Evolutionary conservation across 257 asterid species (phyloP), one percentile per base, ranked within the genome.

Genomic region (Gentiana macrophylla): DNA sequence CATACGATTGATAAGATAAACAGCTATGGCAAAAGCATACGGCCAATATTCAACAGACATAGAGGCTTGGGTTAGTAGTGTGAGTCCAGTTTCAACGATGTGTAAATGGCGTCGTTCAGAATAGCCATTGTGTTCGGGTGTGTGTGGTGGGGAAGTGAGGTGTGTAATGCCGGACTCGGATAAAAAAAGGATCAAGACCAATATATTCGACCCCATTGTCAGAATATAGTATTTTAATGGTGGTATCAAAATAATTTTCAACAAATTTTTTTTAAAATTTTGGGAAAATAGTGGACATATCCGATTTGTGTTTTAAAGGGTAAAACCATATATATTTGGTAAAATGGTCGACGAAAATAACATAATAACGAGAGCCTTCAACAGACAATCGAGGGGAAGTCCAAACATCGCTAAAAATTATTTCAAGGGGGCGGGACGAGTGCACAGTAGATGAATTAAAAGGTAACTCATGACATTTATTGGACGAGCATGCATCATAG

Each of bases 381-480:
- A 49, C 8, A 7, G 63, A 61, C 2, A 4, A 1, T 32, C 9
- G 4, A 0, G 34, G 15, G 8, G 52, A 6, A 0, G 55, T 45
- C 72, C 53, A 69, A 11, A 68, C 63, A 57, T 68, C 53, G 12
- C 47, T 43, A 35, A 45, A 45, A n/a, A 62, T 24, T 1, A 32
- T 10, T 35, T 61, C 36, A 5, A 24, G 24, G 24, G 24, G 24
- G 1, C 24, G 24, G 24, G 24, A 24, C 1, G 24, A 24, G 24
- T 24, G 24, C 24, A 24, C 24, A 24, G 24, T 24, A 24, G 24
- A 24, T 24, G 24, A 24, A 24, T 24, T 24, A 24, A 24, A 24
- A 24, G 24, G 24, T 24, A 24, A 24, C 24, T 24, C 24, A 24
- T 24, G 24, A 24, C 24, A 24, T 24, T 24, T 24, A 24, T 24